Evolutionary conservation across 768 basidiomycete species (phyloP).

Genomic region (Cubamyces sp.): DNA sequence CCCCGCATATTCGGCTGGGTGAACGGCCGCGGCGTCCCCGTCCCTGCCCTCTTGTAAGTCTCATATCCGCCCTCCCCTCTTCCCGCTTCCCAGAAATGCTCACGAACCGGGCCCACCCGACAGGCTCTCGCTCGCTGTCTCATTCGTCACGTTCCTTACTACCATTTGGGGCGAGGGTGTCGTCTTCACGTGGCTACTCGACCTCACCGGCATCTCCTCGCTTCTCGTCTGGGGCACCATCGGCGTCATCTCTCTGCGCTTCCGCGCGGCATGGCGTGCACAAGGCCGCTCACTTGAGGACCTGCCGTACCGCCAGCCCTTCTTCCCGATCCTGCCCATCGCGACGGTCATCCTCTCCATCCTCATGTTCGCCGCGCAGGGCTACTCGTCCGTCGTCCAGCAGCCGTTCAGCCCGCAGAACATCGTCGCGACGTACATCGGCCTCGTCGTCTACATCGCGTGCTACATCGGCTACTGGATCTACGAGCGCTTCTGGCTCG

Average conservation of each 20-base stretch:
- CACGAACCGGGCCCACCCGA: too few species aligned
- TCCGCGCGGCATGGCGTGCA: conserved; percentile 61
- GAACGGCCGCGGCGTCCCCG: conserved; percentile 65
- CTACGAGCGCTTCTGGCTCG: conserved; percentile 42
- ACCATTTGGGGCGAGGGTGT: conserved; percentile 61
- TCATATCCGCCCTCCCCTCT: neutral
- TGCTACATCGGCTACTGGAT: conserved; percentile 49
- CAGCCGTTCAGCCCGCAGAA: conserved; percentile 54
- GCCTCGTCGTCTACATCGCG: conserved; percentile 49
- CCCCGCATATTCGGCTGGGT: conserved; percentile 68
- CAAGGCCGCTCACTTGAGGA: conserved; percentile 56
- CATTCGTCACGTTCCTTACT: conserved; percentile 56
- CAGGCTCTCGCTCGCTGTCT: conserved; percentile 52
- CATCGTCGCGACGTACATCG: conserved; percentile 59
- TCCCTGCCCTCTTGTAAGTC: conserved; percentile 49
- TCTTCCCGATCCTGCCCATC: conserved; percentile 56
- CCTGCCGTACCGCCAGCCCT: conserved; percentile 60
- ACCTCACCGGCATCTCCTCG: conserved; percentile 67
- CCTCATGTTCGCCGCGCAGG: conserved; percentile 59
- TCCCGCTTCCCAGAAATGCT: neutral
- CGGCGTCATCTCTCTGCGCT: conserved; percentile 57
- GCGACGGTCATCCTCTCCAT: conserved; percentile 52
- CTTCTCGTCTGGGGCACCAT: conserved; percentile 71
- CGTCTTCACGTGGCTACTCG: conserved; percentile 62
- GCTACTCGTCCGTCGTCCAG: conserved; percentile 51